Conservation (phyloP, 192 early-diverging fungal genomes). For the Martensiomyces pterosporus region DNA sequence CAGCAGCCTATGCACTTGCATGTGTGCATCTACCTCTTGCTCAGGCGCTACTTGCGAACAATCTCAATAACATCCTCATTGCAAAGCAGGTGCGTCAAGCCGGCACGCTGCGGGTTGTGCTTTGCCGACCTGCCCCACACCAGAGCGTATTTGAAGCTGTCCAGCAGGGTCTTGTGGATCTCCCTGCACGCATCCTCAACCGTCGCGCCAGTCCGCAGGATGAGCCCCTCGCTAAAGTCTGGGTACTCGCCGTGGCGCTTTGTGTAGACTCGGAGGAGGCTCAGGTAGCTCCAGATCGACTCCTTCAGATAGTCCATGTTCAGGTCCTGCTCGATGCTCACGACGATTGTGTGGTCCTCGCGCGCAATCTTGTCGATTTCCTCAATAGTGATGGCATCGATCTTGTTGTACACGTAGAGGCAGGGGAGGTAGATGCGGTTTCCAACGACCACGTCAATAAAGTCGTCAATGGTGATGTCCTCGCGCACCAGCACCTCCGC, state of each 20-base stretch:
- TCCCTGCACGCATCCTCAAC: constrained; percentile 82
- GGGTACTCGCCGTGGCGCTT: constrained; percentile 94
- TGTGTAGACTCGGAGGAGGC: constrained; percentile 91
- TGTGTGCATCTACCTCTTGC: too few species aligned
- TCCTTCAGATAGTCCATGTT: constrained; percentile 91
- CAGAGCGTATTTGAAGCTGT: constrained; percentile 91
- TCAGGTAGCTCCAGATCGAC: constrained; percentile 85
- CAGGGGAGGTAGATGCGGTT: constrained; percentile 96
- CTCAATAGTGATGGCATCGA: constrained; percentile 92
- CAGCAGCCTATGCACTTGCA: too few species aligned
- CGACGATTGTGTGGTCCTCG: constrained; percentile 84
- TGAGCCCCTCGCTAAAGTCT: constrained; percentile 88
- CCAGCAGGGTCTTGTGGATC: constrained; percentile 83
- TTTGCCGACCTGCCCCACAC: constrained; percentile 97
- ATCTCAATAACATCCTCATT: constrained; percentile 94
- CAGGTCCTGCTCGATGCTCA: constrained; percentile 85
- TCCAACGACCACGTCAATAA: constrained; percentile 97
- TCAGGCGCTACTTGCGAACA: constrained; percentile 65
- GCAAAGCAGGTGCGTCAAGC: constrained; percentile 73
- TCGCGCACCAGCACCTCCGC: constrained; percentile 96
- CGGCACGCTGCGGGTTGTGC: constrained; percentile 95
- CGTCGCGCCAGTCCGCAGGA: constrained; percentile 76
- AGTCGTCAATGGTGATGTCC: constrained; percentile 93
- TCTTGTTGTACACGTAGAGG: constrained; percentile 97
- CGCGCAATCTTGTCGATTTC: constrained; percentile 91